Evolutionary conservation across 768 basidiomycete genomes (phyloP).

Genomic region (Podaxis sp.): DNA sequence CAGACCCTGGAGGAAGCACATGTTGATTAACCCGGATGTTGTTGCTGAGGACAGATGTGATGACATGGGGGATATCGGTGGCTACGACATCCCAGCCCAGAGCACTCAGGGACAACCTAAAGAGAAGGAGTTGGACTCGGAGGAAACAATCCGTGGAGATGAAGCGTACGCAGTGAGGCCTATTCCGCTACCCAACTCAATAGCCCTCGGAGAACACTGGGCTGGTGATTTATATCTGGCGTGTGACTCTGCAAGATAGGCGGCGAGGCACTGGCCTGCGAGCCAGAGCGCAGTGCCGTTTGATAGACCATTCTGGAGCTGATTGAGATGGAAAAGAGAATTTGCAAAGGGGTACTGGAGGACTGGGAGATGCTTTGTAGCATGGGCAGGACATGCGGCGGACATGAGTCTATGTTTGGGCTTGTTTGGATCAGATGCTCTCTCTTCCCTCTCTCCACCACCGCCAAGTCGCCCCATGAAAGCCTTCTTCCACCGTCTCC

Average conservation of each 20-base stretch:
- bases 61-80: conserved; percentile 67
- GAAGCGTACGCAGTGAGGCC: conserved; percentile 67
- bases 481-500: conserved; percentile 77
- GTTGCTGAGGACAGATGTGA: conserved; percentile 52
- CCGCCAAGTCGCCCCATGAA: conserved; percentile 53
- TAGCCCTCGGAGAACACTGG: conserved; percentile 32
- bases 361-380: conserved; percentile 55
- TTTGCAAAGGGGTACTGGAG: conserved; percentile 40
- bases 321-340: conserved; percentile 42
- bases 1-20: conserved; percentile 29
- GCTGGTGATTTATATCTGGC: conserved; percentile 15
- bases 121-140: conserved; percentile 5
- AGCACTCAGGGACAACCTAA: conserved; percentile 59
- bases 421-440: conserved; percentile 23
- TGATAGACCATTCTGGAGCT: conserved; percentile 55
- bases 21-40: conserved; percentile 56
- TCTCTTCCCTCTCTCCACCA: conserved; percentile 8
- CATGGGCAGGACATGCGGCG: conserved; percentile 45
- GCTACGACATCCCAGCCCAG: conserved; percentile 74
- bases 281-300: conserved; percentile 88
- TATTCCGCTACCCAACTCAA: conserved; percentile 83
- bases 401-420: conserved; percentile 26
- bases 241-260: conserved; percentile 47
- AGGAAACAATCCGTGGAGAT: conserved; percentile 7
- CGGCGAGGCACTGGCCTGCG: conserved; percentile 68